Evolutionary conservation across 1,284 basidiomycete species (phyloP), one percentile per base, ranked within the genome.

Genomic region (Ceratobasidium sp.): DNA sequence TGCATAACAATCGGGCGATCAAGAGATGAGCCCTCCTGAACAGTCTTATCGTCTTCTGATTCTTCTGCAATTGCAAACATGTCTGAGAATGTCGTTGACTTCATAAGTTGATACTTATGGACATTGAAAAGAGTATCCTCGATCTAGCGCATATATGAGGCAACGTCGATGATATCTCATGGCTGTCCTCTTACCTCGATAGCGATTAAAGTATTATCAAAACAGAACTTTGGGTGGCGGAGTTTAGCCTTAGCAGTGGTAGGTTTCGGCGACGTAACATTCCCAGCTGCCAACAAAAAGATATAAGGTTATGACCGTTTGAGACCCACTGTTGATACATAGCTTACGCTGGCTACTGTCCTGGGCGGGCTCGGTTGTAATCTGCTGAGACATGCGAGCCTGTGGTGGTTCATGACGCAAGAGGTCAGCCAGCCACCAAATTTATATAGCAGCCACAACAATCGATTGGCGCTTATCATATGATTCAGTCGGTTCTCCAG

Each of bases 121-220:
- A 85, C 80, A 7, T 79, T 81, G 80, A 84, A 85, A 0, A 85
- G 44, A 0, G 78, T 80, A 20, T 82, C 81, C 73, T 85, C 84
- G 0, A 84, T 83, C 85, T 85, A 20, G 67, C 0, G 42, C 17
- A 10, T 10, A 28, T 15, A 20, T 10, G 4, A 20, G 9, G 2
- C n/a, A 23, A 64, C 38, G 7, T 42, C 7, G 10, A 40, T 42
- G 12, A 9, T 20, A 12, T 23, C 12, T n/a, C 15, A 50, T 9
- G 4, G 23, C 23, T 50, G 44, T 20, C 26, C 10, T 3, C 13
- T 44, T 69, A 69, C 67, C 52, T 69, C 26, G 9, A 69, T 56
- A 4, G 42, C 46, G 2, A 69, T 7, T 5, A 56, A 13, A 7
- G 26, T 38, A 23, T 48, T 56, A 20, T 69, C 67, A 52, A 69